Percentiles rank a stretch among this genome's conserved stretches.
Conservation (phyloP, 2,329 filamentous ascomycete genomes). For the Colletotrichum tofieldiae region DNA sequence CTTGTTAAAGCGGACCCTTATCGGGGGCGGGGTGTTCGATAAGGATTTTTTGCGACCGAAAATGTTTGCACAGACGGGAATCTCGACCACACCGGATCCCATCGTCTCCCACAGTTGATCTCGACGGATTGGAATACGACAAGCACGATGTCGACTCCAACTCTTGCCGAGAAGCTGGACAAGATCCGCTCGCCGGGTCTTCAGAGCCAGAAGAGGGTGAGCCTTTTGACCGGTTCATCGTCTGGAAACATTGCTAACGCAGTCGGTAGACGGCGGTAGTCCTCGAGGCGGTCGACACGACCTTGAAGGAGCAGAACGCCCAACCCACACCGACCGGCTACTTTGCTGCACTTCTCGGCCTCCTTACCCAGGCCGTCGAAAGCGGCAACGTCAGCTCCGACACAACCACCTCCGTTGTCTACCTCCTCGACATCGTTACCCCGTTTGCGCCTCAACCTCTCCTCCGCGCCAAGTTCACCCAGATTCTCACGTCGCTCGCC, state of each 20-base stretch:
- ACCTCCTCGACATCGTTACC: constrained; percentile 94
- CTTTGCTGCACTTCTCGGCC: constrained; percentile 93
- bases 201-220: constrained; percentile 93
- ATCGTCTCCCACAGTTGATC: constrained; percentile 37
- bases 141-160: constrained; percentile 64
- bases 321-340: constrained; percentile 90
- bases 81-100: constrained; percentile 23
- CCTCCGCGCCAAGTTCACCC: constrained; percentile 93
- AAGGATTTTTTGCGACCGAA: constrained; percentile 44
- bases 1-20: constrained; percentile 34
- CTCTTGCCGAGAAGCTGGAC: constrained; percentile 90
- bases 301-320: constrained; percentile 88
- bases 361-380: constrained; percentile 84
- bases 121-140: constrained; percentile 44
- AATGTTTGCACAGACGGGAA: constrained; percentile 38
- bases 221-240: constrained; percentile 28
- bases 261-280: constrained; percentile 81
- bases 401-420: constrained; percentile 88
- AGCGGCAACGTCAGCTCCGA: constrained; percentile 83
- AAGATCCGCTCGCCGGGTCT: constrained; percentile 98
- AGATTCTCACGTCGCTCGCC: constrained; percentile 89
- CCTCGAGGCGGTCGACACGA: constrained; percentile 92
- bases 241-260: constrained; percentile 27
- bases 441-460: constrained; percentile 88
- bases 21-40: constrained; percentile 43